These are phyloP conservation scores for Massarina eburnea DNA, from an alignment of 2,329 filamentous ascomycete genomes.

Conservation along the genomic window DNA sequence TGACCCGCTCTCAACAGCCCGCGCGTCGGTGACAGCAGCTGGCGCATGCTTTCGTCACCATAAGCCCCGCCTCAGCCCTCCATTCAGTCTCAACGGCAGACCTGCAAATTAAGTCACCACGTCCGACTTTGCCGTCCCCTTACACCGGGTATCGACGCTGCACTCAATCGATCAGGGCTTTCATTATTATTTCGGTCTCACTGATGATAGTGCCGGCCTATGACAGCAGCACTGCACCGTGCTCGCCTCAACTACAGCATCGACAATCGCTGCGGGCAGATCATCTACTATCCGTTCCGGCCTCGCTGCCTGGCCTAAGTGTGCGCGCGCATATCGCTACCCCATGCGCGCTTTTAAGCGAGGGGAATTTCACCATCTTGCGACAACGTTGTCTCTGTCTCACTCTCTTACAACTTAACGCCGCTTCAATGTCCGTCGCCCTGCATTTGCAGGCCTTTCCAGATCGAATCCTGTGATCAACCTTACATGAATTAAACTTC, in stretches of 20 bases:
- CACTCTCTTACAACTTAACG: neutral
- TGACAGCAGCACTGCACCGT: slow-evolving; percentile 9
- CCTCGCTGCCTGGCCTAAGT: too few relatives aligned
- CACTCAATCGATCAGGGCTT: slow-evolving; percentile 1
- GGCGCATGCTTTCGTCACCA: slow-evolving; percentile 6
- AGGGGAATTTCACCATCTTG: neutral
- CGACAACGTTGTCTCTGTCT: neutral
- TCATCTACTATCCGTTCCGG: neutral
- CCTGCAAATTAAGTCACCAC: slow-evolving; percentile 4
- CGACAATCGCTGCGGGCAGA: neutral
- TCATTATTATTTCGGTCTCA: slow-evolving; percentile 3
- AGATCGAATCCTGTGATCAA: slow-evolving; percentile 4
- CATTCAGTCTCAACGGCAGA: slow-evolving; percentile 10
- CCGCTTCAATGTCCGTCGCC: neutral
- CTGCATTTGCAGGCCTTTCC: neutral
- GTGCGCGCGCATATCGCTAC: too few relatives aligned
- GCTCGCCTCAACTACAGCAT: slow-evolving; percentile 8
- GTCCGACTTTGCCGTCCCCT: slow-evolving; percentile 1
- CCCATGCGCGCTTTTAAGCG: too few relatives aligned
- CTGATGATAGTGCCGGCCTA: neutral
- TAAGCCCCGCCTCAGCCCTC: slow-evolving; percentile 3
- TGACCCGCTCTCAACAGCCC: slow-evolving; percentile 5
- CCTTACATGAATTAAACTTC: slow-evolving; percentile 10
- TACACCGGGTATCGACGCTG: neutral
- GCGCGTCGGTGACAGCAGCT: neutral